Percentiles rank a stretch among this genome's conserved stretches.
phyloP scores from a whole-genome alignment of 345 rosid genomes.

The Boechera divaricarpa region DNA sequence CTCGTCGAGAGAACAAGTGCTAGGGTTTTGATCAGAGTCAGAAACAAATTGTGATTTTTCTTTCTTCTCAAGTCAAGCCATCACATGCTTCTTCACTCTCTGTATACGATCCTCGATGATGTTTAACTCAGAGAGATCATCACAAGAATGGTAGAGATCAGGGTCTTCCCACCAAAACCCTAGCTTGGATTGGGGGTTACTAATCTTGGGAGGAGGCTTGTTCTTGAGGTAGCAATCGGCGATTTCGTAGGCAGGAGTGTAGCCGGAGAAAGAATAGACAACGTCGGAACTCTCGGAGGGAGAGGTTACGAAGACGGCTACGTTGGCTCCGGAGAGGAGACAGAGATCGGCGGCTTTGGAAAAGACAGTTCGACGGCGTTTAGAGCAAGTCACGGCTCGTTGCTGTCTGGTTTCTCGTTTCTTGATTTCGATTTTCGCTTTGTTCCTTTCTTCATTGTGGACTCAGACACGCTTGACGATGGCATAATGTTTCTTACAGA shows the following conservation, averaged over 20 bases:
- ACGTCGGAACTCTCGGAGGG: neutral
- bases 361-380: neutral
- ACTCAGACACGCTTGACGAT: neutral
- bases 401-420: neutral
- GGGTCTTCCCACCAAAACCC: neutral
- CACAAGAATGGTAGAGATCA: neutral
- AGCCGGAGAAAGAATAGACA: neutral
- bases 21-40: neutral
- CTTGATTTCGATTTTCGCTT: neutral
- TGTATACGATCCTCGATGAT: neutral
- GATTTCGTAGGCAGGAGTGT: neutral
- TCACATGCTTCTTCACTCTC: constrained; percentile 1
- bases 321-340: neutral
- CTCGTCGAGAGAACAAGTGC: neutral
- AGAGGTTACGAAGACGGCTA: constrained; percentile 7
- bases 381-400: neutral
- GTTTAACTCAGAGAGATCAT: neutral
- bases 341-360: constrained; percentile 1
- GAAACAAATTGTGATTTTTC: neutral
- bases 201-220: neutral
- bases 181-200: neutral
- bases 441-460: neutral
- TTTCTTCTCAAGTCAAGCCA: neutral
- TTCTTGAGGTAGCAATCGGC: neutral
- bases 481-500: neutral